A percentile compares a stretch with the other conserved stretches of the same genome.
Conservation (phyloP, 495 filamentous ascomycete species). For the Aspergillus biplanus region DNA sequence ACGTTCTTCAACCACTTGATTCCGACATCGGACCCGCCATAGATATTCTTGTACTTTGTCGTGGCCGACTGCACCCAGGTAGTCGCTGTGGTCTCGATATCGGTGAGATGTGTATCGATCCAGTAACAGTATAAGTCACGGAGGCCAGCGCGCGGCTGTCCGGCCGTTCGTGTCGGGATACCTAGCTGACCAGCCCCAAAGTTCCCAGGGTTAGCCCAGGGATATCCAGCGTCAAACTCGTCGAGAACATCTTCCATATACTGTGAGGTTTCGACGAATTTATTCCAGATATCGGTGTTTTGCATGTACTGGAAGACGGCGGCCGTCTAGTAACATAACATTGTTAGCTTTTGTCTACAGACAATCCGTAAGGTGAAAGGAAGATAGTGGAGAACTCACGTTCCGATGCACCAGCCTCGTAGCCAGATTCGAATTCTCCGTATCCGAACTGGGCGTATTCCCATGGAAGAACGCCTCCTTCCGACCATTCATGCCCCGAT, state of each 20-base stretch:
- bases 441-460: neutral
- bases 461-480: constrained; percentile 5
- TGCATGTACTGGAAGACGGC: constrained; percentile 7
- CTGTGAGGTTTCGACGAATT: neutral
- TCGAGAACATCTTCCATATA: neutral
- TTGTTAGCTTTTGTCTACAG: neutral
- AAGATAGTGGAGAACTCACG: neutral
- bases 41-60: neutral
- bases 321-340: neutral
- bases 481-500: neutral
- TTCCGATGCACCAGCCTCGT: neutral
- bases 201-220: neutral
- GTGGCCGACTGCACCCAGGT: neutral
- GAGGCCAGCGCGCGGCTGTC: neutral
- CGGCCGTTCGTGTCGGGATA: neutral
- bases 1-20: neutral
- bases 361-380: neutral
- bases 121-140: constrained; percentile 8
- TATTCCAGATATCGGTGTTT: neutral
- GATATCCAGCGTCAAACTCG: neutral
- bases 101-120: neutral
- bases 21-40: neutral
- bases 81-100: neutral
- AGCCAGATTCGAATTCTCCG: neutral
- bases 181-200: neutral